These are phyloP conservation scores for Mycena sp. DNA, from an alignment of 1,284 basidiomycete species.

Conservation along the genomic window DNA sequence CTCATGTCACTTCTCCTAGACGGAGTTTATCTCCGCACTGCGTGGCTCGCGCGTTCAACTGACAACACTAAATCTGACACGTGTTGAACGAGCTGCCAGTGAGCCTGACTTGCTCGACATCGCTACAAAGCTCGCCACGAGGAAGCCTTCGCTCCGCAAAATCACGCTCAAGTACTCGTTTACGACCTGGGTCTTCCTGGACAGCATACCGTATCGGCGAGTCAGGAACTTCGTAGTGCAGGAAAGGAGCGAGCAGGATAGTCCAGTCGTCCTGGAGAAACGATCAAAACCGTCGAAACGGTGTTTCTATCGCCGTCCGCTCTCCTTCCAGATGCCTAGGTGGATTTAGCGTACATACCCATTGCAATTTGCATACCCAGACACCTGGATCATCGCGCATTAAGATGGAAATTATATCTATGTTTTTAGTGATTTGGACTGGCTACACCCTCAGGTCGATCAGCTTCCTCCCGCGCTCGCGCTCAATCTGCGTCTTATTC, in stretches of 20 bases:
- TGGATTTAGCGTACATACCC: no score
- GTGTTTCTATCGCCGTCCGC: constrained; percentile 13
- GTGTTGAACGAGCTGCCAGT: constrained; percentile 20
- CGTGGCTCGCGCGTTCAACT: constrained; percentile 24
- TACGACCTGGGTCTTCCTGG: constrained; percentile 30
- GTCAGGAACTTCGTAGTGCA: constrained; percentile 19
- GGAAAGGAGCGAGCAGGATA: constrained; percentile 10
- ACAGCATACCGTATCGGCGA: constrained; percentile 21
- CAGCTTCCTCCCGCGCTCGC: constrained; percentile 76
- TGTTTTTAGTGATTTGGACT: no score
- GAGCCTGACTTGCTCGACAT: constrained; percentile 24
- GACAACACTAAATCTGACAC: constrained; percentile 21
- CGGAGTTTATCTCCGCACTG: constrained; percentile 29
- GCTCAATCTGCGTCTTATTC: constrained; percentile 71
- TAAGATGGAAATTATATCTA: no score
- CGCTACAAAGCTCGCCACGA: constrained; percentile 12
- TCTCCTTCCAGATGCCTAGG: constrained; percentile 15
- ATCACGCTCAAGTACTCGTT: constrained; percentile 17
- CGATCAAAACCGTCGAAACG: constrained; percentile 1
- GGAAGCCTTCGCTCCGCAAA: constrained; percentile 18
- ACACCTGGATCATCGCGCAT: no score
- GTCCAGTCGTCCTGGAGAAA: constrained; percentile 14
- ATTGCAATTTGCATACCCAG: no score
- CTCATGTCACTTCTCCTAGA: constrained; percentile 13
- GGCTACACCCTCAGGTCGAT: constrained; percentile 42